Evolutionary conservation across 768 basidiomycete genomes (phyloP).

Genomic region (Lactarius sp.): DNA sequence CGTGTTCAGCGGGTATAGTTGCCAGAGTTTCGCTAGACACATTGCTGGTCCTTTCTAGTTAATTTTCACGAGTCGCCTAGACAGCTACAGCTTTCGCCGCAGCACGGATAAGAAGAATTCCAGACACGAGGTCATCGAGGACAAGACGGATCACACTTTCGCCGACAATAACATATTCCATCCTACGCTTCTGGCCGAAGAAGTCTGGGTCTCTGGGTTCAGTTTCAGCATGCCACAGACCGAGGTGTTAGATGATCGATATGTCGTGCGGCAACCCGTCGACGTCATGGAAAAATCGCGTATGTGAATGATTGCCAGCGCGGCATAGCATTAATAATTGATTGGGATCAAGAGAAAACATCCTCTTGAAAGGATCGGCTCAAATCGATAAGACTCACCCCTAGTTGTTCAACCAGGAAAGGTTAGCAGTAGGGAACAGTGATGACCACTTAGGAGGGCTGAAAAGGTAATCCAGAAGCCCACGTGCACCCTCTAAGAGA

Average conservation of each 20-base stretch:
- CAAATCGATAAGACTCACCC: conserved; percentile 14
- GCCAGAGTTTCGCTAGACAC: not conserved
- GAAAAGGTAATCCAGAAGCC: not conserved
- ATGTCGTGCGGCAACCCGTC: not conserved
- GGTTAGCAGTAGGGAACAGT: not conserved
- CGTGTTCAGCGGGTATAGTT: not conserved
- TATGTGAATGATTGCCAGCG: not conserved
- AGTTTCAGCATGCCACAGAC: not conserved
- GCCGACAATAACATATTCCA: not conserved
- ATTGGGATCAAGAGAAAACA: not conserved
- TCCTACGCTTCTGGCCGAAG: not conserved
- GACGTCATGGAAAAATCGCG: conserved; percentile 5
- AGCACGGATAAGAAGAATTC: not conserved
- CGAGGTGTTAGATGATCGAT: conserved; percentile 2
- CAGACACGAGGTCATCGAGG: not conserved
- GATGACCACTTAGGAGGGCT: not conserved
- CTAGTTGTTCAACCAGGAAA: too few relatives aligned
- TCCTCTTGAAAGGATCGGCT: not conserved
- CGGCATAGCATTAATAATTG: not conserved
- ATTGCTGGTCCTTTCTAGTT: not conserved
- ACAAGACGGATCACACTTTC: not conserved
- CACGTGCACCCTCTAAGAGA: not conserved
- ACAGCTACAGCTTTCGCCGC: not conserved
- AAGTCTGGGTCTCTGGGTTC: not conserved
- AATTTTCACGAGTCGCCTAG: not conserved